phyloP scores from a whole-genome alignment of 768 basidiomycete species.

The Agrocybe praecox region DNA sequence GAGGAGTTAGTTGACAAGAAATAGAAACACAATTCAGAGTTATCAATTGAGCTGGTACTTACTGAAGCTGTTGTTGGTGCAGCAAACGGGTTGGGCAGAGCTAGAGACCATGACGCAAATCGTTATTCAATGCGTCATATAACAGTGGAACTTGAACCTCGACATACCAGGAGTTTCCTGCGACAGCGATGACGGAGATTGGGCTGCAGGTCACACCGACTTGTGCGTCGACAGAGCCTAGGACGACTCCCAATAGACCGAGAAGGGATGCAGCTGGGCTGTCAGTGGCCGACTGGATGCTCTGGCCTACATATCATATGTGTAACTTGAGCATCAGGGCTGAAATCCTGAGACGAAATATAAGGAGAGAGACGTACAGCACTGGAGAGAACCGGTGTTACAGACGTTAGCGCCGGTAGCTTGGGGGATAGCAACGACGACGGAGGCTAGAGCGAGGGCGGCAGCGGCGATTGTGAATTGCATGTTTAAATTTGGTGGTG shows the following conservation, averaged over 20 bases:
- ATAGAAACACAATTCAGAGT: no score
- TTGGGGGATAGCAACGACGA: not conserved
- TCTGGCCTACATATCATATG: not conserved
- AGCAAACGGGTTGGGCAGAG: not conserved
- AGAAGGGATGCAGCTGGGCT: not conserved
- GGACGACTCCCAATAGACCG: not conserved
- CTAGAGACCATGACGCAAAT: not conserved
- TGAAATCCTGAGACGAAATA: no score
- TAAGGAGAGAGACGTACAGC: no score
- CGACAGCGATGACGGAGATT: not conserved
- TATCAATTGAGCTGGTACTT: not conserved
- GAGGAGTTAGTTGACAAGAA: no score
- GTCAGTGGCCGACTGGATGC: not conserved
- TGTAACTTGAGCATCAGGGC: no score
- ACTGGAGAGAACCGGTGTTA: not conserved
- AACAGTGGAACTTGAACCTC: no score
- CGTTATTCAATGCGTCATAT: no score
- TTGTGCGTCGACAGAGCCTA: not conserved
- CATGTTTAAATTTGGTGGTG: not conserved
- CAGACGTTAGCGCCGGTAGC: not conserved
- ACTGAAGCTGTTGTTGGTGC: constrained; percentile 1
- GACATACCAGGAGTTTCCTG: not conserved
- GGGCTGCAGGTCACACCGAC: not conserved
- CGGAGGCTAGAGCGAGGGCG: not conserved
- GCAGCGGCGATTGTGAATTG: not conserved